These are phyloP conservation scores for Hericium rajendrae DNA, from an alignment of 768 basidiomycete genomes.

Conservation along the genomic window DNA sequence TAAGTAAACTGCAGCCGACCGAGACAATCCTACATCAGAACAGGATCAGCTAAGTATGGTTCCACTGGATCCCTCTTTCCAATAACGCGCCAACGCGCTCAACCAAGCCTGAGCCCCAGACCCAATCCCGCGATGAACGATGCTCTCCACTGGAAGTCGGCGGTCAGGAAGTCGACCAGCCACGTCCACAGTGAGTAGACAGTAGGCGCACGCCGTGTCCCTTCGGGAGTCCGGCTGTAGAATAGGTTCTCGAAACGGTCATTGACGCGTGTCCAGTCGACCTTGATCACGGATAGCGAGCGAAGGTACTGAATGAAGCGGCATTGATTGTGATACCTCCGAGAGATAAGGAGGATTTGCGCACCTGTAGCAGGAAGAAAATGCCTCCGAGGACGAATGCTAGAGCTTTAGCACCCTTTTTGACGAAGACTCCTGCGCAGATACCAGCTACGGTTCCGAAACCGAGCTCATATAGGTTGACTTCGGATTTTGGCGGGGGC, in stretches of 20 bases:
- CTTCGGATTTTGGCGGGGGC: constrained; percentile 57
- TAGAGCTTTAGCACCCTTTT: constrained; percentile 80
- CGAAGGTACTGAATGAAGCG: constrained; percentile 59
- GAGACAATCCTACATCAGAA: too few relatives aligned
- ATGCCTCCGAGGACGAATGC: constrained; percentile 86
- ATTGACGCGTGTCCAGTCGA: constrained; percentile 70
- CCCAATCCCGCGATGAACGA: constrained; percentile 79
- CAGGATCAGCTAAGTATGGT: neutral
- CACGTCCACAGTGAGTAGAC: constrained; percentile 55
- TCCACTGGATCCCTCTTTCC: too few relatives aligned
- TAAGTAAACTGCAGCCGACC: too few relatives aligned
- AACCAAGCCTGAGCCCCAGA: constrained; percentile 78
- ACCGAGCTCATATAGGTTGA: constrained; percentile 72
- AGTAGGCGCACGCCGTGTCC: constrained; percentile 50
- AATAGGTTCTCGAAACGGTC: constrained; percentile 64
- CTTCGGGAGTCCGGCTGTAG: constrained; percentile 51
- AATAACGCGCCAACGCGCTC: neutral
- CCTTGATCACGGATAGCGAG: constrained; percentile 58
- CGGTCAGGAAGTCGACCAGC: constrained; percentile 72
- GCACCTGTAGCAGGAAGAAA: constrained; percentile 85
- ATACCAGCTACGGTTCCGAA: constrained; percentile 87
- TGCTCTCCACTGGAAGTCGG: constrained; percentile 87
- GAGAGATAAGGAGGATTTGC: constrained; percentile 13
- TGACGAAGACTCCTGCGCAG: constrained; percentile 88
- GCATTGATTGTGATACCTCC: neutral